Conservation (phyloP, 305 asterid genomes). For the Stenogyne calaminthoides region DNA sequence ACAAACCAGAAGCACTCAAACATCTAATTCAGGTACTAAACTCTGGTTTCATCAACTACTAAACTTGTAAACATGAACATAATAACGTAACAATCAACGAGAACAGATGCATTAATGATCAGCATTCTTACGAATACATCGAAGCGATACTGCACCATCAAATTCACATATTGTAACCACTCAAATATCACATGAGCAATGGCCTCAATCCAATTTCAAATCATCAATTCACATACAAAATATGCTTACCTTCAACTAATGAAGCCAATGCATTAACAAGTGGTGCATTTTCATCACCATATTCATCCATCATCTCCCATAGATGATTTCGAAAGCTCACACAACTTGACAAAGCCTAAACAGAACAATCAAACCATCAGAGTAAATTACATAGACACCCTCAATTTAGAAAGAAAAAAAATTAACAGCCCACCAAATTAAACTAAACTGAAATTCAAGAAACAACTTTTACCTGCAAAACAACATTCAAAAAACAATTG, state of each 20-base stretch:
- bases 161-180: constrained; percentile 4
- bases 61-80: not conserved
- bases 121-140: not conserved
- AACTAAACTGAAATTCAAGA: constrained; percentile 55
- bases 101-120: not conserved
- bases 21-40: not conserved
- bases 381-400: not conserved
- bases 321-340: constrained; percentile 58
- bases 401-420: not conserved
- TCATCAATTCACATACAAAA: constrained; percentile 8
- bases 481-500: constrained; percentile 88
- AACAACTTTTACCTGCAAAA: constrained; percentile 77
- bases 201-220: constrained; percentile 7
- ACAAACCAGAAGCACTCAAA: not conserved
- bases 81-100: not conserved
- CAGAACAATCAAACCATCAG: constrained; percentile 27
- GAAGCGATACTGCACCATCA: not conserved
- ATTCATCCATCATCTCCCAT: constrained; percentile 52
- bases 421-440: not conserved
- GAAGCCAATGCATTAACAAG: constrained; percentile 57
- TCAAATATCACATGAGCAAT: constrained; percentile 5
- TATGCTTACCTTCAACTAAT: constrained; percentile 60
- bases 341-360: constrained; percentile 83
- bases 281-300: constrained; percentile 49
- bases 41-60: not conserved